Base-by-base conservation (phyloP, 257 asterid genomes). In the Penstemon eatonii region DNA sequence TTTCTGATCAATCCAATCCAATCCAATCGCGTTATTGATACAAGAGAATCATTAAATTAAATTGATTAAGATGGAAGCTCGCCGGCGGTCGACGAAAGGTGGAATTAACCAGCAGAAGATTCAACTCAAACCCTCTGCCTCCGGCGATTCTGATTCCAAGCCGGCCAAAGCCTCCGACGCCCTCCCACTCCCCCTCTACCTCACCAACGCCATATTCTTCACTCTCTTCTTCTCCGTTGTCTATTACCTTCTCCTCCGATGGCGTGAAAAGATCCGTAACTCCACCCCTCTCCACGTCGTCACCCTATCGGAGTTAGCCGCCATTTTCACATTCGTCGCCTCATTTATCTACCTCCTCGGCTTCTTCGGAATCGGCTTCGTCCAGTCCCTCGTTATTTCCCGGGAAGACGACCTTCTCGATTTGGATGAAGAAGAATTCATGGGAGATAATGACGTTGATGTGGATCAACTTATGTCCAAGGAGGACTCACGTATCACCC, bases 181-280 rank as follows among this genome's bases (percentile, higher is more conserved):
- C 37, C 61, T 64, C 8, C 73, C 78, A 13, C 73, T 76, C 19
- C 82, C 76, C 0, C 75, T 80, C 42, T 74, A 80, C 73, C 74
- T 80, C 39, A 74, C 82, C 60, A 80, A 80, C 63, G 68, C 66
- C 3, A 49, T 77, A 38, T 77, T 74, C 72, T 71, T 77, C 76
- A 69, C 78, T 10, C 74, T 81, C 50, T 81, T 81, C 73, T 81
- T 81, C 85, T 77, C 80, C 66, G 80, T 71, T 51, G 82, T 81
- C 42, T 77, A 81, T 50, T 81, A 11, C 51, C 82, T 81, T 15
- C 78, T 81, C 40, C 57, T 63, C 60, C 77, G 82, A 0, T 80
- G 85, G 85, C 73, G 84, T 0, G 81, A 79, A 69, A 79, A 79
- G 84, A 75, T 79, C 74, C 80, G 79, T 49, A 72, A 76, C 42